These are phyloP conservation scores for Naganishia liquefaciens DNA, from an alignment of 1,284 basidiomycete genomes.

Conservation along the genomic window DNA sequence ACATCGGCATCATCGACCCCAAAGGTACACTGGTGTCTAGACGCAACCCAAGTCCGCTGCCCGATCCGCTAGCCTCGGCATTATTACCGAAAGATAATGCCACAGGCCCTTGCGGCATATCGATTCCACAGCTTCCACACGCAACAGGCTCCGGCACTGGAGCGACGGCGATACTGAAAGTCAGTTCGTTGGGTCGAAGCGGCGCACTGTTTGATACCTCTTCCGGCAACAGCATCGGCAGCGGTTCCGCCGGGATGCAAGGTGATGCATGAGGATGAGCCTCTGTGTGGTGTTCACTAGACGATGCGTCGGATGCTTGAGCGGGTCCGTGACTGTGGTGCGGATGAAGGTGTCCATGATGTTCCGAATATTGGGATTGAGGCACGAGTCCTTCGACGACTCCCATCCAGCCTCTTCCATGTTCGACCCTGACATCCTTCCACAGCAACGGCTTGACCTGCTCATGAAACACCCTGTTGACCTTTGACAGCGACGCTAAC, in stretches of 20 bases:
- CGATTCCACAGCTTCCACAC: conserved; percentile 18
- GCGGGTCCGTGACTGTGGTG: conserved; percentile 11
- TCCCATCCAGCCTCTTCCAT: conserved; percentile 52
- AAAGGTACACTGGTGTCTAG: not conserved
- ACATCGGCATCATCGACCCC: conserved; percentile 1
- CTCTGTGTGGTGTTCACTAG: conserved; percentile 11
- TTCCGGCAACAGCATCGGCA: conserved; percentile 18
- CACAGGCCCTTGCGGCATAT: conserved; percentile 15
- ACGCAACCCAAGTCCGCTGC: conserved; percentile 4
- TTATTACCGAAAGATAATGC: conserved; percentile 1
- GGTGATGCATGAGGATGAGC: conserved; percentile 21
- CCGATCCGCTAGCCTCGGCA: conserved; percentile 9
- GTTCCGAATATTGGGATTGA: conserved; percentile 23
- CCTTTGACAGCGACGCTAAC: conserved; percentile 23
- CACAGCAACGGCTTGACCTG: conserved; percentile 51
- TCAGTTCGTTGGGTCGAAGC: conserved; percentile 28
- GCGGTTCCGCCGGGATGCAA: conserved; percentile 19
- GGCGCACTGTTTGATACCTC: conserved; percentile 14
- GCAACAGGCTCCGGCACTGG: conserved; percentile 23
- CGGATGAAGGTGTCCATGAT: conserved; percentile 22
- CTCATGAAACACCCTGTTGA: conserved; percentile 37
- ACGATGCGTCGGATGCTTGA: conserved; percentile 22
- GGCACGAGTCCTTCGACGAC: conserved; percentile 49
- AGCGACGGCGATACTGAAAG: conserved; percentile 23
- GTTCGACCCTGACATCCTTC: conserved; percentile 51